Conservation (phyloP, 441 rosid genomes). For the Geranium incanum region DNA sequence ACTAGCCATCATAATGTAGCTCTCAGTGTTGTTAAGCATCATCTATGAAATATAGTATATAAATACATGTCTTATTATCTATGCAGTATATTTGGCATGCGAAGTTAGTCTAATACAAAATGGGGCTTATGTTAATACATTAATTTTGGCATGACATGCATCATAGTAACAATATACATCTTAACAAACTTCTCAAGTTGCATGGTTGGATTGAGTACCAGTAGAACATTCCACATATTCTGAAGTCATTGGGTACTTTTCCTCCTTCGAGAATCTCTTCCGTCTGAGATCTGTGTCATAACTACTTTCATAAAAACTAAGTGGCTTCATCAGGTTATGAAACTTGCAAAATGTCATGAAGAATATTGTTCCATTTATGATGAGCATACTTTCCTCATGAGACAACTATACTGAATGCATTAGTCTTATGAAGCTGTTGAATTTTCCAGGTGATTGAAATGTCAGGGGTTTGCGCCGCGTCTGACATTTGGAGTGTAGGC, state of each 20-base stretch:
- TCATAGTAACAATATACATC: slow-evolving; percentile 4
- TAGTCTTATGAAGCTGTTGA: slow-evolving; percentile 21
- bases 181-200: background rate
- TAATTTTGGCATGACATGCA: slow-evolving; percentile 3
- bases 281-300: background rate
- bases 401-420: slow-evolving; percentile 3
- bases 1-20: background rate
- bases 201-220: slow-evolving; percentile 3
- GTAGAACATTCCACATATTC: background rate
- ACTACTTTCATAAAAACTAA: background rate
- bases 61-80: slow-evolving; percentile 1
- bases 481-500: slow-evolving; percentile 99
- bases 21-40: slow-evolving; percentile 6
- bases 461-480: slow-evolving; percentile 99
- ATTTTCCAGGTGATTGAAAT: slow-evolving; percentile 87
- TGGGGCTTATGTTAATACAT: background rate
- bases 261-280: no score
- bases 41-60: background rate
- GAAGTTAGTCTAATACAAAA: background rate
- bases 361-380: background rate
- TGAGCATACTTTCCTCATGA: background rate
- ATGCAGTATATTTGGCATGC: background rate
- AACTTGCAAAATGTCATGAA: background rate
- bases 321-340: background rate
- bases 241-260: no score